Evolutionary conservation across 768 basidiomycete species (phyloP).

Genomic region (Arthromyces matolae): DNA sequence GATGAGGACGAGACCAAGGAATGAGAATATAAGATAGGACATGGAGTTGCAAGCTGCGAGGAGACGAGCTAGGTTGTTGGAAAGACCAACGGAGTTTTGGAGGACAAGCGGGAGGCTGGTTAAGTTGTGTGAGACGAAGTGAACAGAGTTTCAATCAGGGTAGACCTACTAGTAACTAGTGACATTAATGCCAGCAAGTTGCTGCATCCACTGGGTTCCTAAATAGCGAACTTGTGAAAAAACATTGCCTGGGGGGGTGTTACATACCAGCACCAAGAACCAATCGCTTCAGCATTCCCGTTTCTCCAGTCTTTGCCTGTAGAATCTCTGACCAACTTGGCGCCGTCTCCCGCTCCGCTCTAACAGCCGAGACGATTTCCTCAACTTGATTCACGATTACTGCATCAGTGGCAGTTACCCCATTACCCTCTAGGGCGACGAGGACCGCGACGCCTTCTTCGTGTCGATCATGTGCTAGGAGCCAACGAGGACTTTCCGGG

Average conservation of each 20-base stretch:
- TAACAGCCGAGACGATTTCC: conserved; percentile 42
- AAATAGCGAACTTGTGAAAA: not conserved
- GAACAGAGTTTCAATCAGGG: not conserved
- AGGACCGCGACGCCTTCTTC: conserved; percentile 40
- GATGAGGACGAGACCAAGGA: conserved; percentile 41
- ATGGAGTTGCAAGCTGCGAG: conserved; percentile 51
- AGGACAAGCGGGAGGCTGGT: conserved; percentile 44
- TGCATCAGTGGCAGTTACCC: conserved; percentile 32
- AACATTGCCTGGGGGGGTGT: too few relatives aligned
- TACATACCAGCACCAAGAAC: conserved; percentile 38
- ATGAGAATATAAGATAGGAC: conserved; percentile 47
- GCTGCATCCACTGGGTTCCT: conserved; percentile 53
- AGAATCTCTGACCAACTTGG: conserved; percentile 41
- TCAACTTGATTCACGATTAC: conserved; percentile 34
- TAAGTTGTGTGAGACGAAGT: not conserved
- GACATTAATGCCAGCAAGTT: conserved; percentile 48
- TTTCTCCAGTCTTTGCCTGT: conserved; percentile 37
- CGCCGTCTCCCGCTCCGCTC: conserved; percentile 37
- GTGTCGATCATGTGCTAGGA: conserved; percentile 41
- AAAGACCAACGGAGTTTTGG: conserved; percentile 48
- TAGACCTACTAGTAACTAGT: conserved; percentile 48
- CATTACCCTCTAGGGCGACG: conserved; percentile 39
- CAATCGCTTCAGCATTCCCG: conserved; percentile 42
- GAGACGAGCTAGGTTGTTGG: conserved; percentile 45
- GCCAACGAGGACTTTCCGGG: conserved; percentile 47